These are phyloP conservation scores for Antitrichia curtipendula DNA, from an alignment of 225 moss, liverwort and hornwort species.

Conservation along the genomic window DNA sequence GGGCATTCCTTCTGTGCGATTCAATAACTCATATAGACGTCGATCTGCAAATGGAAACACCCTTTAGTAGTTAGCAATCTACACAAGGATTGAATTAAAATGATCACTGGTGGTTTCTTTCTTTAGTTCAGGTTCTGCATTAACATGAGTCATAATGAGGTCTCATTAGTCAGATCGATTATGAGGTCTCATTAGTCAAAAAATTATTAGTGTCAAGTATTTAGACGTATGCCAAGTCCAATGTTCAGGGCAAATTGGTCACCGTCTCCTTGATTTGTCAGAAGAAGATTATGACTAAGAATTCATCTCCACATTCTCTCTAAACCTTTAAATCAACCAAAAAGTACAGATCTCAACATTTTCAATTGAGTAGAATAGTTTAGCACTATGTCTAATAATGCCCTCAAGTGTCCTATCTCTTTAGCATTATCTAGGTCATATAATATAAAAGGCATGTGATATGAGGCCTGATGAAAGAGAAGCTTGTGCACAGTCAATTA, in stretches of 20 bases:
- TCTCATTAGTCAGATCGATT: background rate
- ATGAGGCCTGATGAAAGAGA: background rate
- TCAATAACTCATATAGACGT: constrained; percentile 32
- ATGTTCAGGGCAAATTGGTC: background rate
- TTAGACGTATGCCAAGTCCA: background rate
- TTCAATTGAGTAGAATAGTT: background rate
- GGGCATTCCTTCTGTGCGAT: constrained; percentile 50
- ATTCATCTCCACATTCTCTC: background rate
- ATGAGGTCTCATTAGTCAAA: background rate
- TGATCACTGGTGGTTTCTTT: background rate
- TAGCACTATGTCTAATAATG: background rate
- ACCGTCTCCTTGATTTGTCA: background rate
- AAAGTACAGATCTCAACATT: background rate
- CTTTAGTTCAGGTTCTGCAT: background rate
- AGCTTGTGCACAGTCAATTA: background rate
- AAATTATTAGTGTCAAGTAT: background rate
- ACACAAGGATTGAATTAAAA: background rate
- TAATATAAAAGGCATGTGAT: background rate
- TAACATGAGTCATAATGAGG: background rate
- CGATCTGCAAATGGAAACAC: constrained; percentile 28
- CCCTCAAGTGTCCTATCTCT: background rate
- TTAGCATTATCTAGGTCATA: background rate
- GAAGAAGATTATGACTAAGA: background rate
- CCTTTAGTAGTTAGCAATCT: background rate
- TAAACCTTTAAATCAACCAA: background rate